Evolutionary conservation across 225 moss, liverwort and hornwort genomes (phyloP).

Genomic region (Takakia lepidozioides): DNA sequence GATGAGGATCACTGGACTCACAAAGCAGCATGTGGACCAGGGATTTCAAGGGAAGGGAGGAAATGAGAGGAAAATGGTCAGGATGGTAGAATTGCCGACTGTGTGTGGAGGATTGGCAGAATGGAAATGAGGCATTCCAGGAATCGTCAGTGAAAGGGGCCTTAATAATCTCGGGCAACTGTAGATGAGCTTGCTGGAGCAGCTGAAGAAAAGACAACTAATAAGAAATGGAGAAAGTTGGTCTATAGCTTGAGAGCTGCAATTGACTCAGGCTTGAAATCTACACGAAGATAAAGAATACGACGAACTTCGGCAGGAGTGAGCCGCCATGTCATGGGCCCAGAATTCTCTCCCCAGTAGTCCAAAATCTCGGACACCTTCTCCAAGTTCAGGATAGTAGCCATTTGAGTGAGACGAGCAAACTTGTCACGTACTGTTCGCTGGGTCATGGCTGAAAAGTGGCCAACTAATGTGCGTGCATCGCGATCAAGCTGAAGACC

Average conservation of each 20-base stretch:
- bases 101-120: too few relatives aligned
- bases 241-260: slow-evolving; percentile 71
- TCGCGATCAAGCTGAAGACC: slow-evolving; percentile 89
- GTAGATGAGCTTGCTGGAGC: too few relatives aligned
- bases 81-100: too few relatives aligned
- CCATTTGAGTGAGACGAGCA: slow-evolving; percentile 90
- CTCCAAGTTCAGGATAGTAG: slow-evolving; percentile 83
- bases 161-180: too few relatives aligned
- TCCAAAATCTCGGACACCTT: slow-evolving; percentile 86
- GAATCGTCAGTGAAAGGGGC: too few relatives aligned
- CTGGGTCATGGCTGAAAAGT: slow-evolving; percentile 88
- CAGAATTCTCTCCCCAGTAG: slow-evolving; percentile 95
- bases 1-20: too few relatives aligned
- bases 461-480: slow-evolving; percentile 75
- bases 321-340: slow-evolving; percentile 90
- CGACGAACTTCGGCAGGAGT: slow-evolving; percentile 78
- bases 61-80: too few relatives aligned
- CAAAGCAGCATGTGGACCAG: too few relatives aligned
- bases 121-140: too few relatives aligned
- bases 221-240: too few relatives aligned
- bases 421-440: slow-evolving; percentile 88
- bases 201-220: too few relatives aligned
- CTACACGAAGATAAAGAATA: slow-evolving; percentile 73
- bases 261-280: slow-evolving; percentile 83
- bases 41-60: too few relatives aligned